phyloP scores from a whole-genome alignment of 1,139 yeast species.

The Candida pseudoviswanathii region DNA sequence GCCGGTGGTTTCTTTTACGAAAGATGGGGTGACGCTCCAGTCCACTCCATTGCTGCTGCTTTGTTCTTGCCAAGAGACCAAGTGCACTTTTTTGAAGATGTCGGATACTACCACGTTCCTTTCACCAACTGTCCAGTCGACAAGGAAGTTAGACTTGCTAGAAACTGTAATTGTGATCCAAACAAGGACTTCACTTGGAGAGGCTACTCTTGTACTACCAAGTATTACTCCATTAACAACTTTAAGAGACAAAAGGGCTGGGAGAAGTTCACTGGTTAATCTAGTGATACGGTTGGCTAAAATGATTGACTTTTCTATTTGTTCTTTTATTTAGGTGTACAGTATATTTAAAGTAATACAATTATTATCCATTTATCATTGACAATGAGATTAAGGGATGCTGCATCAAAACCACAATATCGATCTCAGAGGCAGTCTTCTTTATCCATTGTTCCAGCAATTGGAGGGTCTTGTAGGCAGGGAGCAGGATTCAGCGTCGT shows the following conservation, averaged over 20 bases:
- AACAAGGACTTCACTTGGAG: constrained; percentile 81
- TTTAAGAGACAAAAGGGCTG: constrained; percentile 75
- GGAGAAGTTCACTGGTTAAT: constrained; percentile 56
- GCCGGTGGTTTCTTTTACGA: constrained; percentile 90
- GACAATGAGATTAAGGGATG: too few species aligned
- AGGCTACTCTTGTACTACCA: constrained; percentile 81
- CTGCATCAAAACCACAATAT: too few species aligned
- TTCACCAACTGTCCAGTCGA: constrained; percentile 79
- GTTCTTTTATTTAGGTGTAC: background rate
- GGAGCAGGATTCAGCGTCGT: background rate
- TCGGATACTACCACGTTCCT: constrained; percentile 82
- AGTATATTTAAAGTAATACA: background rate
- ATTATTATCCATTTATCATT: too few species aligned
- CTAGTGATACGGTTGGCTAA: background rate
- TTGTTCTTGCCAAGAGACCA: constrained; percentile 66
- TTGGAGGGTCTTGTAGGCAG: too few species aligned
- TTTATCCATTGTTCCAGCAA: too few species aligned
- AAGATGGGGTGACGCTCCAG: constrained; percentile 94
- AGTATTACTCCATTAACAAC: constrained; percentile 65
- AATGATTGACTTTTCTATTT: background rate
- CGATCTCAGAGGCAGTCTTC: too few species aligned
- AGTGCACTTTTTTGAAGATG: constrained; percentile 78
- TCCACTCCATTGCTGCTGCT: constrained; percentile 86
- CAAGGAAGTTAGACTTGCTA: constrained; percentile 47
- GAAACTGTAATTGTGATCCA: constrained; percentile 75